Evolutionary conservation across 805 yeast species (phyloP).

Genomic region (Maudiozyma bulderi): DNA sequence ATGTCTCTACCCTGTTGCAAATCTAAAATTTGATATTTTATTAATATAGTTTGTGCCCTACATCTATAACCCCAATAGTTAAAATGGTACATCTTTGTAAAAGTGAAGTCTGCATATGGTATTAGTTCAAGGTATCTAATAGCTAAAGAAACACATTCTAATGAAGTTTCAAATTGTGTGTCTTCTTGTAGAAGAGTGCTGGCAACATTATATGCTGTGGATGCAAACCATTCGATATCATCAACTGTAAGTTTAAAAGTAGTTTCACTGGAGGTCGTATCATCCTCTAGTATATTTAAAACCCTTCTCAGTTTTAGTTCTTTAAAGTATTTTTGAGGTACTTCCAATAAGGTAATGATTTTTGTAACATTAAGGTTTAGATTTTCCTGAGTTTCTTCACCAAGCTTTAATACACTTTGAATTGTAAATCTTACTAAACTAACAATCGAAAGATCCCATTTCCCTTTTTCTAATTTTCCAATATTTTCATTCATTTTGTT

Average conservation of each 20-base stretch:
- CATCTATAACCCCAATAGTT: slow-evolving; percentile 20
- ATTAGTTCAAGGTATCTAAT: slow-evolving; percentile 11
- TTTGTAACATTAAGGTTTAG: background rate
- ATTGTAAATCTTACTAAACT: slow-evolving; percentile 25
- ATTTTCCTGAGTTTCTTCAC: slow-evolving; percentile 7
- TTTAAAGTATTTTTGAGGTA: slow-evolving; percentile 6
- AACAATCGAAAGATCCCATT: slow-evolving; percentile 18
- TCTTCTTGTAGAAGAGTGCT: slow-evolving; percentile 17
- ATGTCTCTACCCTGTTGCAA: background rate
- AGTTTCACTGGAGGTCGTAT: background rate
- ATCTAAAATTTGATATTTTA: background rate
- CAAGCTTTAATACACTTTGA: slow-evolving; percentile 24
- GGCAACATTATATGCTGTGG: slow-evolving; percentile 28
- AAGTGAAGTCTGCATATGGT: slow-evolving; percentile 13
- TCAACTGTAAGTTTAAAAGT: slow-evolving; percentile 17
- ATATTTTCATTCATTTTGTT: background rate
- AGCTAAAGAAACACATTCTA: slow-evolving; percentile 15
- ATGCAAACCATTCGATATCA: slow-evolving; percentile 35
- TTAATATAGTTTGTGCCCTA: slow-evolving; percentile 3
- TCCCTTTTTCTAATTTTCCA: background rate
- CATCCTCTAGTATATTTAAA: background rate
- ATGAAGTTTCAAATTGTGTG: slow-evolving; percentile 7
- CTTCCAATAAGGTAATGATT: slow-evolving; percentile 6
- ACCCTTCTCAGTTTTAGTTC: slow-evolving; percentile 9
- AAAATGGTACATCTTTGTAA: slow-evolving; percentile 18